Conservation (phyloP, 495 filamentous ascomycete genomes). For the Aspergillus indologenus region DNA sequence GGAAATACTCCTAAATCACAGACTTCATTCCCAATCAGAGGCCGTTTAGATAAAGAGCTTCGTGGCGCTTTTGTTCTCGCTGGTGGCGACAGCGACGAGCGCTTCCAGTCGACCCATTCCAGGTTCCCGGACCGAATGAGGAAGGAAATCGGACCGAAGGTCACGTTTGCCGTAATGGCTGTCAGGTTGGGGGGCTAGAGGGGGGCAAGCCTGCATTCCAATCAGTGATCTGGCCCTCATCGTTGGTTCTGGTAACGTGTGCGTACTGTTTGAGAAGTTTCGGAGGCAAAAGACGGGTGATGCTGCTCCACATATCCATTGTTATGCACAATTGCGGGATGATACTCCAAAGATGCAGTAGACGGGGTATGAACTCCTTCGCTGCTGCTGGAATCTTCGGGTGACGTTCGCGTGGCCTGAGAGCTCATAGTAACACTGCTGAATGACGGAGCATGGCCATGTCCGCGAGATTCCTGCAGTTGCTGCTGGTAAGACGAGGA, state of each 20-base stretch:
- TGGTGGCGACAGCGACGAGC: conserved; percentile 85
- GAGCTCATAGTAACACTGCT: conserved; percentile 24
- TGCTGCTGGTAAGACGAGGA: conserved; percentile 43
- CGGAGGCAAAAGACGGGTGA: conserved; percentile 41
- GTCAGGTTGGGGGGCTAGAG: conserved; percentile 34
- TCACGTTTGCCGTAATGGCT: conserved; percentile 35
- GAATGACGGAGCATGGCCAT: conserved; percentile 27
- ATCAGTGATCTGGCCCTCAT: conserved; percentile 37
- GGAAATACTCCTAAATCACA: neutral
- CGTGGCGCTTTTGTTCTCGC: conserved; percentile 64
- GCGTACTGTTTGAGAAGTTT: conserved; percentile 44
- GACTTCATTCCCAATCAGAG: neutral
- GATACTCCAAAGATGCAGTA: conserved; percentile 57
- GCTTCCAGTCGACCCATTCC: conserved; percentile 75
- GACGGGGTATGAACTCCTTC: conserved; percentile 67
- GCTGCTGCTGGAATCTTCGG: conserved; percentile 70
- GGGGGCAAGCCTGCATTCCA: conserved; percentile 42
- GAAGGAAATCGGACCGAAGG: conserved; percentile 30
- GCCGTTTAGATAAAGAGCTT: conserved; percentile 35
- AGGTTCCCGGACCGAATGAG: conserved; percentile 30
- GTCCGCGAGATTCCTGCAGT: conserved; percentile 28
- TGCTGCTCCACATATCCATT: conserved; percentile 59
- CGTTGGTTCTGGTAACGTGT: conserved; percentile 30
- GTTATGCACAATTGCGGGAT: conserved; percentile 63
- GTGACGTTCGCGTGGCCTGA: conserved; percentile 55